Conservation (phyloP, 345 rosid species). For the Erodium maritimum region DNA sequence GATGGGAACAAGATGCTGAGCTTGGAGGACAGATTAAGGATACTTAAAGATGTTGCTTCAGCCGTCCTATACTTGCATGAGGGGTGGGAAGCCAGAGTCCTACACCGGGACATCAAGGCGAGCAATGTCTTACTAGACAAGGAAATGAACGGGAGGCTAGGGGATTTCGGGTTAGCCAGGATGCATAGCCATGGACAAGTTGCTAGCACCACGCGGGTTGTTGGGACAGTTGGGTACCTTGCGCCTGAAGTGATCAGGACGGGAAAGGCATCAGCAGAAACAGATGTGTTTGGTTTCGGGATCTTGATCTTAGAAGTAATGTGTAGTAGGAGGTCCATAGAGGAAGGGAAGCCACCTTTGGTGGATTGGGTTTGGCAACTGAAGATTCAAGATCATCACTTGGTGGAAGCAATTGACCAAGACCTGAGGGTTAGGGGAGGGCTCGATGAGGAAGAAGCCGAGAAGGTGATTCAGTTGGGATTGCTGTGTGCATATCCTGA, state of each 20-base stretch:
- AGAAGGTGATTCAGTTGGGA: constrained; percentile 48
- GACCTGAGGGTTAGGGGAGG: constrained; percentile 25
- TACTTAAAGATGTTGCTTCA: constrained; percentile 50
- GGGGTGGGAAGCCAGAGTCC: constrained; percentile 67
- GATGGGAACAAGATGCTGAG: constrained; percentile 28
- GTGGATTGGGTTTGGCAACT: constrained; percentile 32
- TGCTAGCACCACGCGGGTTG: constrained; percentile 53
- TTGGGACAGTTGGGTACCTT: constrained; percentile 63
- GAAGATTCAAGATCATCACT: constrained; percentile 25
- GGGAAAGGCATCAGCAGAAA: constrained; percentile 34
- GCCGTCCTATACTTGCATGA: constrained; percentile 60
- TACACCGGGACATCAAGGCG: constrained; percentile 74
- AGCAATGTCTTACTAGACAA: constrained; percentile 67
- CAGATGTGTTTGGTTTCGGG: constrained; percentile 45
- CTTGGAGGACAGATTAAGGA: constrained; percentile 38
- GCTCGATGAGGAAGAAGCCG: constrained; percentile 29
- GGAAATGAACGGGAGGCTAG: constrained; percentile 59
- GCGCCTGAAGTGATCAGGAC: constrained; percentile 53
- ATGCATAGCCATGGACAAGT: constrained; percentile 51
- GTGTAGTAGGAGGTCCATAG: constrained; percentile 47
- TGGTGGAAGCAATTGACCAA: constrained; percentile 34
- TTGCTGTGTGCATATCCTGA: constrained; percentile 54
- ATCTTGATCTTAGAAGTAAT: constrained; percentile 39
- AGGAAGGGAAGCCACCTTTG: constrained; percentile 32
- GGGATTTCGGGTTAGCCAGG: constrained; percentile 69